Evolutionary conservation across 345 rosid species (phyloP), one percentile per base, ranked within the genome.

Genomic region (Dimocarpus longan): DNA sequence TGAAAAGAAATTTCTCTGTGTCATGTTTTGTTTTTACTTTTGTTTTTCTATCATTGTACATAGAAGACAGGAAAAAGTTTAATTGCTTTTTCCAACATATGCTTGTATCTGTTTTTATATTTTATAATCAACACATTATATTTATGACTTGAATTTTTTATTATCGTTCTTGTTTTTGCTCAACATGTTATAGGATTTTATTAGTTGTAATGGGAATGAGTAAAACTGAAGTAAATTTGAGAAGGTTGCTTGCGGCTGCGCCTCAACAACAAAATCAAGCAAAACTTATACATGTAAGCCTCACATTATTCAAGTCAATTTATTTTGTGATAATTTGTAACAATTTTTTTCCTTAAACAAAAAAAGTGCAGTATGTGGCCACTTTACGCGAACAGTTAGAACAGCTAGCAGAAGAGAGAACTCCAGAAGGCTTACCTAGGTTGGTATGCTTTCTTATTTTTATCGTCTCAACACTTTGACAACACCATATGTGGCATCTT

Each of bases 301-400:
- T 5, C 40, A 19, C 22, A 0, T 62, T 54, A 44, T 39, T 71
- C 50, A 28, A 22, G 13, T 68, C 63, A 48, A 48, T 26, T 68
- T 42, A n/a, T 75, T 46, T 42, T 10, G 26, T 59, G 68, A 63
- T 69, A 22, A 21, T 42, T 48, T 66, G 37, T 78, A 44, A 12
- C 52, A 37, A 0, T 72, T 10, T 67, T 56, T 19, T 8, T 79
- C 32, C 26, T 22, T 60, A 2, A 59, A 59, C 64, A 6, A 21
- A 59, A 22, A 60, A 60, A 60, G 28, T 80, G 75, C 82, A 93
- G 99, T 92, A 92, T 90, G 93, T 95, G 75, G 92, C 96, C 66
- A 93, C 97, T 80, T 66, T 95, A 80, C 84, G 94, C 44, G 97
- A 92, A 78, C 93, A 74, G 71, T 85, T 95, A 87, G 95, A 91